phyloP scores from a whole-genome alignment of 2,329 filamentous ascomycete species.

The Mariannaea elegans region DNA sequence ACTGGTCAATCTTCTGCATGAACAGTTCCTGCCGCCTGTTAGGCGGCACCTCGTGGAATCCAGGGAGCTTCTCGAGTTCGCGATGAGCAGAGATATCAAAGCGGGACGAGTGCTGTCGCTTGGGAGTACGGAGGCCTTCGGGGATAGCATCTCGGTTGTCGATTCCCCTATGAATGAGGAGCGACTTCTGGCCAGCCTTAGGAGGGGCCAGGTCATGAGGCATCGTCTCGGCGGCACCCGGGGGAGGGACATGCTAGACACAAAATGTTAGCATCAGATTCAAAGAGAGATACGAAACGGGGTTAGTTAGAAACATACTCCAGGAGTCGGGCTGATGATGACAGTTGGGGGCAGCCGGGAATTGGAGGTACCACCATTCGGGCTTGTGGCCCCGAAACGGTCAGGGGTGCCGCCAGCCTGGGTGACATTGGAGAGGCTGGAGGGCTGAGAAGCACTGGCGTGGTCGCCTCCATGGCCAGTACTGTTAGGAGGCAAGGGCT shows the following conservation, averaged over 20 bases:
- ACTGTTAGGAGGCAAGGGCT: slow-evolving; percentile 73
- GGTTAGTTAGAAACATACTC: slow-evolving; percentile 65
- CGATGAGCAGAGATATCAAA: slow-evolving; percentile 98
- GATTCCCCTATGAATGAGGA: slow-evolving; percentile 83
- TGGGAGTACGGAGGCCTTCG: slow-evolving; percentile 93
- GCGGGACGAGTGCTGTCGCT: slow-evolving; percentile 94
- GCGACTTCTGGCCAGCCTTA: slow-evolving; percentile 88
- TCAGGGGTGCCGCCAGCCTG: slow-evolving; percentile 50
- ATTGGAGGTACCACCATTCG: slow-evolving; percentile 47
- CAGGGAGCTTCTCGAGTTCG: slow-evolving; percentile 95
- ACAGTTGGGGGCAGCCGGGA: slow-evolving; percentile 79
- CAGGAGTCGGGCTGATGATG: slow-evolving; percentile 92
- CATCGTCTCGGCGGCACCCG: slow-evolving; percentile 96
- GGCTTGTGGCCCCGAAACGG: slow-evolving; percentile 51
- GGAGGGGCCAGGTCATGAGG: slow-evolving; percentile 95
- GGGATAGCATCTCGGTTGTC: slow-evolving; percentile 92
- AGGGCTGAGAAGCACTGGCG: slow-evolving; percentile 51
- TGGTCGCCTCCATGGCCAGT: slow-evolving; percentile 55
- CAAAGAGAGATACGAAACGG: not conserved
- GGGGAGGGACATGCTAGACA: slow-evolving; percentile 81
- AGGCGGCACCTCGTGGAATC: slow-evolving; percentile 96
- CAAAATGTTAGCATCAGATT: slow-evolving; percentile 20
- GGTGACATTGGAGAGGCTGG: slow-evolving; percentile 47
- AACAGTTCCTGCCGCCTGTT: slow-evolving; percentile 96
- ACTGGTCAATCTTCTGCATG: slow-evolving; percentile 99